phyloP scores from a whole-genome alignment of 2,329 filamentous ascomycete species.

The Colletotrichum musae region DNA sequence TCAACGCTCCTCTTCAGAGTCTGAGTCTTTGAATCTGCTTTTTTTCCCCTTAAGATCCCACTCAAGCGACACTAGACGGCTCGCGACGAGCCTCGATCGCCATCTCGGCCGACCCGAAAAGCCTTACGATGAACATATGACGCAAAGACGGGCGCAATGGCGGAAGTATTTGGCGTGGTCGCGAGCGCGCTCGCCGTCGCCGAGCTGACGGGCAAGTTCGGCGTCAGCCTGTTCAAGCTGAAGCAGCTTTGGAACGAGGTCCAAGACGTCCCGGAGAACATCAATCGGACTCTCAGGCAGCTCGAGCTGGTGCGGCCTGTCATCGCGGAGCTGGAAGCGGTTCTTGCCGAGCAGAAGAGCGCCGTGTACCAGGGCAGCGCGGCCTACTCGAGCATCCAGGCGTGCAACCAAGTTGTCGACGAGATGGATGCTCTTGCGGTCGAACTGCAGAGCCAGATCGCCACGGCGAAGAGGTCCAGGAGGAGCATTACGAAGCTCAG shows the following conservation, averaged over 20 bases:
- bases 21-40: not conserved
- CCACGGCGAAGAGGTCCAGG: not conserved
- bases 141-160: constrained; percentile 1
- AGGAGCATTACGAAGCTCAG: constrained; percentile 27
- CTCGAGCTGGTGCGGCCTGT: constrained; percentile 11
- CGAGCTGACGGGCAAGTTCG: constrained; percentile 25
- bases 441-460: constrained; percentile 12
- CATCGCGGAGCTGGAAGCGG: constrained; percentile 2
- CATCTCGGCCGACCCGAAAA: not conserved
- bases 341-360: not conserved
- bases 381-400: not conserved
- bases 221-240: constrained; percentile 21
- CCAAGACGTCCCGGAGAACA: constrained; percentile 29
- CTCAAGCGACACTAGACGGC: too few species aligned
- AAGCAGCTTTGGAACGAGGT: constrained; percentile 34
- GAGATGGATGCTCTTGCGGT: constrained; percentile 1
- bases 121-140: not conserved
- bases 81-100: not conserved
- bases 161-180: constrained; percentile 29
- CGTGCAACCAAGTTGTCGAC: constrained; percentile 9
- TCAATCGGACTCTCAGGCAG: constrained; percentile 8
- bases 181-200: constrained; percentile 31
- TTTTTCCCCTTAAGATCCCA: not conserved
- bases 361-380: not conserved
- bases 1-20: not conserved